Base-by-base conservation (phyloP, 1,284 basidiomycete species). In the Mixia osmundae region DNA sequence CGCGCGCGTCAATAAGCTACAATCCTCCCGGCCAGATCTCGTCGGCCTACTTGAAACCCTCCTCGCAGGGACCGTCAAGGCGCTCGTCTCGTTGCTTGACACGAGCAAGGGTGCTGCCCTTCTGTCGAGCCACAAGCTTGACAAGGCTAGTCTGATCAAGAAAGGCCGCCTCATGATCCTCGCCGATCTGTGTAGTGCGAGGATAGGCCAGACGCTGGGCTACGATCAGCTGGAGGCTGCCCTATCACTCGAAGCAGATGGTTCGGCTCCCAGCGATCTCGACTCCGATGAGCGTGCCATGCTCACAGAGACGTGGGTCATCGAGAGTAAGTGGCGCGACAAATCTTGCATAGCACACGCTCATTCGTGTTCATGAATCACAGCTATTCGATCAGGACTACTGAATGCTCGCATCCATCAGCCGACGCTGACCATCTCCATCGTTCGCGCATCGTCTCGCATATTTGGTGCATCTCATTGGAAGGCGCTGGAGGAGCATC, bases 221-320 rank as follows among this genome's bases (percentile, higher is more conserved):
- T 91, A 91, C 56, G 53, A 68, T 14, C 67, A 68, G 47, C 68
- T 89, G 36, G 72, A 76, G 2, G 59, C 68, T 10, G 64, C 68
- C 6, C 58, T 89, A 30, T 66, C 72, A 42, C 66, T 87, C 9
- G 5, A 18, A 7, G 25, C 33, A 5, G 66, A 72, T n/a, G n/a
- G n/a, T n/a, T n/a, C n/a, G n/a, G n/a, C n/a, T n/a, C n/a, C n/a
- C n/a, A n/a, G n/a, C n/a, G n/a, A n/a, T n/a, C n/a, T n/a, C n/a
- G n/a, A n/a, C n/a, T n/a, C n/a, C 25, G 50, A 59, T 18, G 41
- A 43, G 16, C 66, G 72, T 27, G 51, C 58, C n/a, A 60, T 65
- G 28, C 65, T 80, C 40, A 79, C 91, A 20, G 85, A 91, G 55
- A 71, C 69, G 50, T 89, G 79, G 80, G 72, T 76, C 34, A 89